These are phyloP conservation scores for Corinectria fuckeliana DNA, from an alignment of 2,329 filamentous ascomycete species.

Conservation along the genomic window DNA sequence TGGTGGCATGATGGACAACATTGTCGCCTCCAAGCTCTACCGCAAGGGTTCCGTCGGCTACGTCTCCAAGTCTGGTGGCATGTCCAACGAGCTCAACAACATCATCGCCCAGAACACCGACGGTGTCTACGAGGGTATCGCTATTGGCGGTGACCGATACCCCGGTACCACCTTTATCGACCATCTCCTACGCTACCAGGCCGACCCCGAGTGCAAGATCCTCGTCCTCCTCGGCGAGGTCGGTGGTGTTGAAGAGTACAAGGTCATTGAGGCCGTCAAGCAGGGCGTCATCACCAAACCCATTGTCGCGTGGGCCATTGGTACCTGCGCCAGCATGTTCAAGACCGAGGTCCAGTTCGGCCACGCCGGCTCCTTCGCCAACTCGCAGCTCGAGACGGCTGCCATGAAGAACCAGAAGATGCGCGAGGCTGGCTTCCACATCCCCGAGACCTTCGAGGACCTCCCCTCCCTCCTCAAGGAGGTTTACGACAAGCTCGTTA, in stretches of 20 bases:
- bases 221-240: conserved; percentile 95
- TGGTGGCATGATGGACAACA: conserved; percentile 99
- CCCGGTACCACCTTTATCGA: conserved; percentile 99
- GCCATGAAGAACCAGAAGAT: conserved; percentile 96
- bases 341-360: conserved; percentile 99
- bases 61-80: conserved; percentile 99
- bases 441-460: conserved; percentile 96
- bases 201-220: conserved; percentile 97
- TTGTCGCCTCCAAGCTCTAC: conserved; percentile 99
- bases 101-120: conserved; percentile 96
- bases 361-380: conserved; percentile 97
- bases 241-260: conserved; percentile 99
- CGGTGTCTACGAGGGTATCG: conserved; percentile 98
- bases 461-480: conserved; percentile 77
- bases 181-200: conserved; percentile 95
- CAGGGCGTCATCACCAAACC: conserved; percentile 95
- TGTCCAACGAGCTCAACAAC: conserved; percentile 99
- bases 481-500: conserved; percentile 89
- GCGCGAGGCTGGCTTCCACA: conserved; percentile 91
- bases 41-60: conserved; percentile 98
- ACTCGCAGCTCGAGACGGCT: conserved; percentile 98
- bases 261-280: conserved; percentile 98
- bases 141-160: conserved; percentile 98
- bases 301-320: conserved; percentile 98
- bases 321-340: conserved; percentile 99